These are phyloP conservation scores for Aquanectria penicillioides DNA, from an alignment of 2,329 filamentous ascomycete genomes.

Conservation along the genomic window DNA sequence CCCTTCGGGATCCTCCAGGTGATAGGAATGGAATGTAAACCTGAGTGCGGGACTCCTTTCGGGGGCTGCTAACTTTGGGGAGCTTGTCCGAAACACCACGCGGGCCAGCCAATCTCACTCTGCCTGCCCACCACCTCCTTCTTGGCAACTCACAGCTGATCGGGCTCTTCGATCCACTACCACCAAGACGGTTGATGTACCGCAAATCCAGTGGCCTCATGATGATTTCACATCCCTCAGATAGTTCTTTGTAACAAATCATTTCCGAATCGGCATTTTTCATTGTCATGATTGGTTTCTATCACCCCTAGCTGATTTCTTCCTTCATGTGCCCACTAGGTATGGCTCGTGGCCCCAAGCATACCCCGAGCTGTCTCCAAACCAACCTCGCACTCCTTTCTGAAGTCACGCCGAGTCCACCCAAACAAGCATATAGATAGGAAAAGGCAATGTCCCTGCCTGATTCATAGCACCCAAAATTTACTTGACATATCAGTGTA, in stretches of 20 bases:
- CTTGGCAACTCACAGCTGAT: conserved; percentile 1
- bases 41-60: background rate
- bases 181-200: background rate
- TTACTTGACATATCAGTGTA: conserved; percentile 4
- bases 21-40: conserved; percentile 7
- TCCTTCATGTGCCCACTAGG: conserved; percentile 1
- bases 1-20: conserved; percentile 14
- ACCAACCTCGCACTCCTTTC: background rate
- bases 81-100: conserved; percentile 12
- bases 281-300: conserved; percentile 9
- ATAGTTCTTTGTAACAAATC: no score
- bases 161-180: background rate
- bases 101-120: background rate
- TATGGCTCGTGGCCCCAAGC: background rate
- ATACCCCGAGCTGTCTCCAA: background rate
- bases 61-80: conserved; percentile 13
- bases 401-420: background rate
- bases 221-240: background rate
- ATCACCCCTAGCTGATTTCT: background rate
- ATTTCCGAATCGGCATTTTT: background rate
- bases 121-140: background rate
- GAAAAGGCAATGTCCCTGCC: background rate
- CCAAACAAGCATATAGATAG: background rate
- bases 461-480: background rate
- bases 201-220: no score